Conservation (phyloP, 1,284 basidiomycete species). For the Gomphus sp. region DNA sequence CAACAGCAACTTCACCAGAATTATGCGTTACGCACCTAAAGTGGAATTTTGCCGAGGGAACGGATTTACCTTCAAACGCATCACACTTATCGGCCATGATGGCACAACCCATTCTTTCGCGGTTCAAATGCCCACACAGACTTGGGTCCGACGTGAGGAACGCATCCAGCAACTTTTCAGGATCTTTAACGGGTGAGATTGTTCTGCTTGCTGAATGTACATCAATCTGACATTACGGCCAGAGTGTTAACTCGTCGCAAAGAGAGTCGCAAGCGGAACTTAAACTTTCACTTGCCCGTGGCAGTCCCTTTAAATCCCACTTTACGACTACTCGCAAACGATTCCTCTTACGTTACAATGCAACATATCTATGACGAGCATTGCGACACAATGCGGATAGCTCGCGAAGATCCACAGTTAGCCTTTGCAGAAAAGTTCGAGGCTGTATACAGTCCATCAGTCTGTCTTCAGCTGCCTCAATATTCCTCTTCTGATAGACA, state of each 20-base stretch:
- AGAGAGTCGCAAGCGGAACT: constrained; percentile 87
- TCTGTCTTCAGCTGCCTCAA: not conserved
- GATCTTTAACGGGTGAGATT: constrained; percentile 79
- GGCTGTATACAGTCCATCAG: constrained; percentile 30
- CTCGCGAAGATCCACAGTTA: constrained; percentile 84
- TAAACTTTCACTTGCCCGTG: constrained; percentile 87
- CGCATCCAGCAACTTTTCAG: constrained; percentile 87
- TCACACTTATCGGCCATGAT: constrained; percentile 91
- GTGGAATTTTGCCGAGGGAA: constrained; percentile 84
- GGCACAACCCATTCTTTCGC: constrained; percentile 85
- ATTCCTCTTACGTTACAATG: constrained; percentile 84
- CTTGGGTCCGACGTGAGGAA: constrained; percentile 90
- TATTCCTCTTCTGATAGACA: not conserved
- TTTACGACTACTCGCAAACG: constrained; percentile 84
- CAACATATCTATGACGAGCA: constrained; percentile 94
- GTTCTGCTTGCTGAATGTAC: not conserved
- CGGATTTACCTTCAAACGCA: constrained; percentile 84
- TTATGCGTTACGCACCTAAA: constrained; percentile 85
- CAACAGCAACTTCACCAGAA: constrained; percentile 87
- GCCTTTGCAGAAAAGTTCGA: constrained; percentile 78
- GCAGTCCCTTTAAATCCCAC: constrained; percentile 81
- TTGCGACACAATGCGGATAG: constrained; percentile 70
- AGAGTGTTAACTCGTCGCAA: constrained; percentile 84
- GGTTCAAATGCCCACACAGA: constrained; percentile 83
- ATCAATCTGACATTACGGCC: constrained; percentile 10